These are phyloP conservation scores for Amanita pallidorosea DNA, from an alignment of 768 basidiomycete genomes.

Conservation along the genomic window DNA sequence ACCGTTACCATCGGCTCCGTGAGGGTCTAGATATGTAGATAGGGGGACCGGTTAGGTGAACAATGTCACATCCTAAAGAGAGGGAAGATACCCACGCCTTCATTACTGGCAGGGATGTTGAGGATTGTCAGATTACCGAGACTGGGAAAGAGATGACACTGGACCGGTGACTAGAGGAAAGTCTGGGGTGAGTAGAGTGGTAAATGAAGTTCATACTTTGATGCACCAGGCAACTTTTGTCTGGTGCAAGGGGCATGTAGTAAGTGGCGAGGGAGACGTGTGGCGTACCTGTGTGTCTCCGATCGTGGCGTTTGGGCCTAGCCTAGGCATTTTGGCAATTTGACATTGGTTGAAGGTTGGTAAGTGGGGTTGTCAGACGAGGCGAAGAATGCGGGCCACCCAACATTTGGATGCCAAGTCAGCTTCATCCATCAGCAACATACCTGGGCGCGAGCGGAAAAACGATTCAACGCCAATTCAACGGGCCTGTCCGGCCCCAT, in stretches of 20 bases:
- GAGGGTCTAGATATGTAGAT: constrained; percentile 46
- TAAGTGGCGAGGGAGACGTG: constrained; percentile 6
- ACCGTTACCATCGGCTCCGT: constrained; percentile 51
- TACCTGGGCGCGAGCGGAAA: neutral
- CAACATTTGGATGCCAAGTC: too few relatives aligned
- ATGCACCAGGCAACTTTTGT: constrained; percentile 34
- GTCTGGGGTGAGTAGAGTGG: constrained; percentile 38
- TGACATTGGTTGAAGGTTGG: constrained; percentile 42
- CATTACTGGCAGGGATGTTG: constrained; percentile 51
- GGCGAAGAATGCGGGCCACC: neutral
- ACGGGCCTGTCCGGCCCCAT: constrained; percentile 15
- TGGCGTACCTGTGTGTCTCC: constrained; percentile 48
- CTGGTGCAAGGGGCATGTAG: constrained; percentile 16
- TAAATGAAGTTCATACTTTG: constrained; percentile 18
- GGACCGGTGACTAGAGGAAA: constrained; percentile 62
- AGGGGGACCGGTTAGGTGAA: neutral
- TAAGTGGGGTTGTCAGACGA: constrained; percentile 15
- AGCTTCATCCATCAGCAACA: too few relatives aligned
- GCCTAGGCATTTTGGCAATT: constrained; percentile 58
- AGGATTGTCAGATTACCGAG: constrained; percentile 54
- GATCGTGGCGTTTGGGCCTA: constrained; percentile 40
- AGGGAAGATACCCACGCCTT: constrained; percentile 26
- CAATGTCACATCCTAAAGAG: neutral
- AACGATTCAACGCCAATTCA: neutral
- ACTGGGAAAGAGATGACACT: constrained; percentile 14